These are phyloP conservation scores for Peniophora sp. DNA, from an alignment of 1,284 basidiomycete genomes.

Conservation along the genomic window DNA sequence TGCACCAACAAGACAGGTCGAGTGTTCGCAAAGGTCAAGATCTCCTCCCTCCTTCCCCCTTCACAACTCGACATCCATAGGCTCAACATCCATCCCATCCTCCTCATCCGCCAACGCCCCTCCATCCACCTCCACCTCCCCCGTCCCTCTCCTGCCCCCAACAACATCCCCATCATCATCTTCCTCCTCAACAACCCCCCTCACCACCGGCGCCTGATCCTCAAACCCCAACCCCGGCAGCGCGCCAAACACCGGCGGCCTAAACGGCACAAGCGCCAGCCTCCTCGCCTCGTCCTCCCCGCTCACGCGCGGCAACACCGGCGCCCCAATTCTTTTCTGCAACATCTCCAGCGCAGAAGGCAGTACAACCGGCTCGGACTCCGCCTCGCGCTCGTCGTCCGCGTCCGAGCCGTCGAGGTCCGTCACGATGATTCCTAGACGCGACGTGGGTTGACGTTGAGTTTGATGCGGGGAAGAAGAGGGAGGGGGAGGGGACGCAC, in stretches of 20 bases:
- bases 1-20: too few species aligned
- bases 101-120: constrained; percentile 23
- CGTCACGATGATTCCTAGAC: constrained; percentile 52
- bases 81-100: constrained; percentile 57
- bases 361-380: constrained; percentile 11
- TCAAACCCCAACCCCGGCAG: constrained; percentile 4
- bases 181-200: constrained; percentile 8
- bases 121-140: constrained; percentile 8
- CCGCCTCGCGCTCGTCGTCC: constrained; percentile 19
- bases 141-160: constrained; percentile 5
- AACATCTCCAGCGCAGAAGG: constrained; percentile 14
- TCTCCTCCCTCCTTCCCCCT: neutral
- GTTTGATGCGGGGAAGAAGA: too few species aligned
- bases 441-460: neutral
- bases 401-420: constrained; percentile 46
- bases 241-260: constrained; percentile 8
- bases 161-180: constrained; percentile 6
- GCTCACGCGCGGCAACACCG: constrained; percentile 19
- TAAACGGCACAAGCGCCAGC: constrained; percentile 12
- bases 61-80: constrained; percentile 9
- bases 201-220: constrained; percentile 5
- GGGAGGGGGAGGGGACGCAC: constrained; percentile 30
- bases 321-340: constrained; percentile 18
- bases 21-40: too few species aligned
- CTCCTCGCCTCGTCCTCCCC: constrained; percentile 13